Conservation (phyloP, 2,329 filamentous ascomycete genomes). For the Penicillium sp. region DNA sequence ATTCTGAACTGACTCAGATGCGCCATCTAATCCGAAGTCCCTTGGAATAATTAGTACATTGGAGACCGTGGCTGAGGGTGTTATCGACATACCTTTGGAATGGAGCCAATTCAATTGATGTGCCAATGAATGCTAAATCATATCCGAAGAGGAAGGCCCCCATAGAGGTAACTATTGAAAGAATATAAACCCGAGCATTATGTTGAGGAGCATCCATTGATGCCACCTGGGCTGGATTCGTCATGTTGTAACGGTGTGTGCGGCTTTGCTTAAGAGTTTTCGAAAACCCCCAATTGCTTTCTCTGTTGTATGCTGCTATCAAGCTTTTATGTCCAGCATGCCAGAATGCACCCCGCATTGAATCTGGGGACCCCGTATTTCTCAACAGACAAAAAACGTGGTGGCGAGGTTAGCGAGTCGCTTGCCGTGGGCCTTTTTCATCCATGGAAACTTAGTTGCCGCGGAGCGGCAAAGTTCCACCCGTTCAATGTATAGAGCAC, state of each 20-base stretch:
- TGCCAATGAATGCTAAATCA: slow-evolving; percentile 15
- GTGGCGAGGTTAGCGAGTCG: neutral
- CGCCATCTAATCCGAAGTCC: slow-evolving; percentile 5
- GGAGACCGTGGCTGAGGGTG: neutral
- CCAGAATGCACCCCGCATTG: neutral
- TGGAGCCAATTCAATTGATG: slow-evolving; percentile 11
- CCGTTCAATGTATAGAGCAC: neutral
- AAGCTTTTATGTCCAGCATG: neutral
- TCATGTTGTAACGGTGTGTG: neutral
- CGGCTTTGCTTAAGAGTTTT: neutral
- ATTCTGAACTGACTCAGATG: slow-evolving; percentile 3
- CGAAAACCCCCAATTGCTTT: neutral
- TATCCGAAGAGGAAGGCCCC: slow-evolving; percentile 16
- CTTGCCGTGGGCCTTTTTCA: neutral
- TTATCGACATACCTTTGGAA: slow-evolving; percentile 7
- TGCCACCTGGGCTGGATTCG: neutral
- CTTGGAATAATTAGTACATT: neutral
- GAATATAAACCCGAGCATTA: slow-evolving; percentile 11
- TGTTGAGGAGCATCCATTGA: neutral
- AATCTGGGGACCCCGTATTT: neutral
- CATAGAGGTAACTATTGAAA: slow-evolving; percentile 14
- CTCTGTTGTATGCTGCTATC: neutral
- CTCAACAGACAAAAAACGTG: neutral
- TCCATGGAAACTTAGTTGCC: slow-evolving; percentile 1
- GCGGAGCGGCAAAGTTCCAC: neutral